Evolutionary conservation across 805 yeast species (phyloP), one percentile per base, ranked within the genome.

Genomic region (Metschnikowia cerradonensis): DNA sequence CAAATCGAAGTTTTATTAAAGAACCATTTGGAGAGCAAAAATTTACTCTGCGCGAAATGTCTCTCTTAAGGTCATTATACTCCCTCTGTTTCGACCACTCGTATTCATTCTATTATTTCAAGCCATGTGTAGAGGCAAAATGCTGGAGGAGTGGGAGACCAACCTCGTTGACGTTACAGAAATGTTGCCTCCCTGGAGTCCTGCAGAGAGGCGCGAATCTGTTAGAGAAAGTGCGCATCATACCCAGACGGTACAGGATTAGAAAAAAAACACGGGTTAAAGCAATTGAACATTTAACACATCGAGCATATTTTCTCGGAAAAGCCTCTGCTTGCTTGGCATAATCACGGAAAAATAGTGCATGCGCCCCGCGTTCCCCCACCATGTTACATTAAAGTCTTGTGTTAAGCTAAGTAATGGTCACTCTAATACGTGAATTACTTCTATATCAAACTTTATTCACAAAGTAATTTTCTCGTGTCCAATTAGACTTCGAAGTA

Each of bases 341-440:
- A 13, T 10, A 4, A 41, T 30, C 35, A 15, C 39, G 39, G 45
- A 41, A 34, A 43, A 34, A 22, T 8, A 5, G 33, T 20, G 39
- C 39, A 34, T 22, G 47, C 39, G 47, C 47, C 47, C 39, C 47
- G 32, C 47, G 33, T 34, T 23, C 47, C 39, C 45, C 39, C 45
- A 19, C 33, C 43, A 11, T 8, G n/a, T 10, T 15, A 26, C 23
- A 19, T 7, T 19, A 11, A 37, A 11, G 22, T 19, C 26, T 19
- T 20, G 7, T 2, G 40, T 6, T 36, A 19, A 10, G 13, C 13
- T 14, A 19, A 37, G 40, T 37, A 37, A 5, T 11, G 20, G n/a
- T 37, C 6, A 20, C 2, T 37, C 15, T 20, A 11, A 15, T 19
- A 22, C 14, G 14, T 15, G 6, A 15, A 2, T 23, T 23, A 2